phyloP scores from a whole-genome alignment of 2,329 filamentous ascomycete species.

The Lithohypha guttulata region DNA sequence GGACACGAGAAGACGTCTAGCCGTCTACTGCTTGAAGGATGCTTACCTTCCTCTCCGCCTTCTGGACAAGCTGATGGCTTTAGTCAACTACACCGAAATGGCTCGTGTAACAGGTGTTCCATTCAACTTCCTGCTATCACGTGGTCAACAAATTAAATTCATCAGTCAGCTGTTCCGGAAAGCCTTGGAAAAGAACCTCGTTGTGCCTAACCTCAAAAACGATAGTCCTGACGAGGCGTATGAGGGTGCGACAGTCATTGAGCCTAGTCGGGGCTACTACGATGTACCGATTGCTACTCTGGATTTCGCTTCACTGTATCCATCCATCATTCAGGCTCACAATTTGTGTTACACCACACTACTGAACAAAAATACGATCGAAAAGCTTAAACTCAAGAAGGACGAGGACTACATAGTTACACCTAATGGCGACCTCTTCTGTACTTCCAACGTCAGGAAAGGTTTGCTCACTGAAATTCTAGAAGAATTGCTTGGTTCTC shows the following conservation, averaged over 20 bases:
- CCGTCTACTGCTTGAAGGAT: slow-evolving; percentile 95
- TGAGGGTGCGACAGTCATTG: slow-evolving; percentile 95
- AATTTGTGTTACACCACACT: slow-evolving; percentile 97
- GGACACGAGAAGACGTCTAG: slow-evolving; percentile 79
- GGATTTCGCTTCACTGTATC: slow-evolving; percentile 97
- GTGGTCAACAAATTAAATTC: slow-evolving; percentile 95
- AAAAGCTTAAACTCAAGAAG: slow-evolving; percentile 66
- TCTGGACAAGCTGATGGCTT: slow-evolving; percentile 94
- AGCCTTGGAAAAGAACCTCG: slow-evolving; percentile 80
- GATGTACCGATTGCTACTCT: slow-evolving; percentile 90
- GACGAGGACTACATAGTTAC: slow-evolving; percentile 95
- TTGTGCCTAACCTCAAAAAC: slow-evolving; percentile 75
- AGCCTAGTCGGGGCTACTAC: slow-evolving; percentile 87
- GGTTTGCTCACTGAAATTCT: slow-evolving; percentile 90
- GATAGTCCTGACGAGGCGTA: slow-evolving; percentile 77
- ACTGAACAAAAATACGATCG: slow-evolving; percentile 64
- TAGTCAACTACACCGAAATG: slow-evolving; percentile 99
- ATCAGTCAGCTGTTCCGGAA: slow-evolving; percentile 95
- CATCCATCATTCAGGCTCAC: slow-evolving; percentile 97
- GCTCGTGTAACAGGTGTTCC: slow-evolving; percentile 97
- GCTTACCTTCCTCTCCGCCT: slow-evolving; percentile 87
- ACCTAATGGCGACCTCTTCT: slow-evolving; percentile 87
- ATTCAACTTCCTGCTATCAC: slow-evolving; percentile 84
- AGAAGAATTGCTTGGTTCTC: slow-evolving; percentile 78
- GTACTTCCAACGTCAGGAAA: slow-evolving; percentile 78